Evolutionary conservation across 1,284 basidiomycete genomes (phyloP), one percentile per base, ranked within the genome.

Genomic region (Jaminaea rosea): DNA sequence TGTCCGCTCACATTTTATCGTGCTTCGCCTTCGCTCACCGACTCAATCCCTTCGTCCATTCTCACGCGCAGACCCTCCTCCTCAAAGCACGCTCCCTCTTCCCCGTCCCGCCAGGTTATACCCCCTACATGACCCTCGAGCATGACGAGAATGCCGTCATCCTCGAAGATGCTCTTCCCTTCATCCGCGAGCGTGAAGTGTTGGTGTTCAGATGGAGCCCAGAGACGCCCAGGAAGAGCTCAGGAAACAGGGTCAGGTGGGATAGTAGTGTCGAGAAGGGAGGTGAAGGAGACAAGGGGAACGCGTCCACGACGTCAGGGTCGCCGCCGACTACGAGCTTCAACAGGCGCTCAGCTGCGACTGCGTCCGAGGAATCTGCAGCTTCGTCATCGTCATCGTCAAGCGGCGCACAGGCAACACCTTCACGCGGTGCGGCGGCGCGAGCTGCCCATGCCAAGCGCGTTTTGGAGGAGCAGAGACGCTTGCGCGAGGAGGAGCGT

Each of bases 201-300:
- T 48, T 72, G 19, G 57, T 65, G 27, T 59, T 72, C 28, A 63
- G 66, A n/a, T 72, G 69, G 69, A 50, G 55, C 1, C 55, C 64
- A 9, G 56, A 62, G 15, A 65, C 63, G 3, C 60, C 56, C 28
- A 58, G 55, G 27, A 51, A 15, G 26, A 29, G 61, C 21, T 26
- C 23, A 19, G 34, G 29, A 7, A 46, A 45, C 0, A 41, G 29
- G 4, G n/a, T 55, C 45, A 59, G 56, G 45, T 54, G 32, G 26
- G 17, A 24, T n/a, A 29, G 36, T 23, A 34, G 47, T 52, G 21
- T 21, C 13, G 21, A 10, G n/a, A n/a, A n/a, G n/a, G n/a, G n/a
- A n/a, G n/a, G n/a, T 28, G 36, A 26, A 9, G 27, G 24, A 13
- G 26, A 39, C 34, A 45, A 26, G 29, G 19, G 41, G 9, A 34